A percentile compares a stretch with the other conserved stretches of the same genome.
Evolutionary conservation across 192 early-diverging fungal genomes (phyloP).

Genomic region (Allomyces arbusculus): DNA sequence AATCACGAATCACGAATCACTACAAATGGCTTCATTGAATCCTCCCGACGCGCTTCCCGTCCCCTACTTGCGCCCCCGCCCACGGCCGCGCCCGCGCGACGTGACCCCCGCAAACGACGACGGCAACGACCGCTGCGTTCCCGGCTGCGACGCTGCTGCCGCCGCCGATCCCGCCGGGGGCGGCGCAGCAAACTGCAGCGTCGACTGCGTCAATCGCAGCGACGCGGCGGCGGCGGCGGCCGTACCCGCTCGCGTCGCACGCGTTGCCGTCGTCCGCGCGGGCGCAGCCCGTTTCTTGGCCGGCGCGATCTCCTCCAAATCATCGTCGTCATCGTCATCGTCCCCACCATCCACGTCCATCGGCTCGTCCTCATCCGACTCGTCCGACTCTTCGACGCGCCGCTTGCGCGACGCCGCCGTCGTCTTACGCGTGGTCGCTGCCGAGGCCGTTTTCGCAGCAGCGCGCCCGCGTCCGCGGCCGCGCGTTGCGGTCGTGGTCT

Average conservation of each 20-base stretch:
- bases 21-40: too few species aligned
- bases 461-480: not conserved
- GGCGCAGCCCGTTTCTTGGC: not conserved
- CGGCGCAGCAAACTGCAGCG: not conserved
- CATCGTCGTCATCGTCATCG: not conserved
- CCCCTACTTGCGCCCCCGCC: too few species aligned
- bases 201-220: not conserved
- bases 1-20: too few species aligned
- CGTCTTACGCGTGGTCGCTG: too few species aligned
- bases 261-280: not conserved
- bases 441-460: not conserved
- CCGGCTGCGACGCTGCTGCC: not conserved
- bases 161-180: not conserved
- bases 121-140: not conserved
- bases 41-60: too few species aligned
- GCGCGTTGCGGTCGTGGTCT: not conserved
- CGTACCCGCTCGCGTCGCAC: not conserved
- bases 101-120: not conserved
- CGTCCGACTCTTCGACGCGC: not conserved
- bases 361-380: not conserved
- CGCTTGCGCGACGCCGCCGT: not conserved
- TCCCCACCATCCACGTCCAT: not conserved
- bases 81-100: not conserved
- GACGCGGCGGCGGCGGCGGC: not conserved
- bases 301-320: not conserved